These are phyloP conservation scores for Globisporangium yorkense DNA, from an alignment of 352 stramenopile species.

Conservation along the genomic window DNA sequence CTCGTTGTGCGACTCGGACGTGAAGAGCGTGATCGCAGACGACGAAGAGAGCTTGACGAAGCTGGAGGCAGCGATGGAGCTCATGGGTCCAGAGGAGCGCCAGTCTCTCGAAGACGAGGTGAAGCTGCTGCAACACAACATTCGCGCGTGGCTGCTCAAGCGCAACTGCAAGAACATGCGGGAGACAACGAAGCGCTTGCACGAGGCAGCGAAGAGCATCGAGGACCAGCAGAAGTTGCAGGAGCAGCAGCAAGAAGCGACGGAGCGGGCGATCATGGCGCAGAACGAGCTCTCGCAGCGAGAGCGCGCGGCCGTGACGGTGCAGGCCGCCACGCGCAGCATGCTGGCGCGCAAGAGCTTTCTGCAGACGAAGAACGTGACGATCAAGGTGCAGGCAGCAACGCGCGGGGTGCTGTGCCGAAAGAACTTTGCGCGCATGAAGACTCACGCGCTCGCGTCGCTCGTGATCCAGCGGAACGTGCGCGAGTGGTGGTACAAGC, in stretches of 20 bases:
- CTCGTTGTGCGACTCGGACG: slow-evolving; percentile 55
- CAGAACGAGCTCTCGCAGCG: slow-evolving; percentile 40
- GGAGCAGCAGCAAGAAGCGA: slow-evolving; percentile 14
- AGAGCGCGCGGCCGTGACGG: slow-evolving; percentile 73
- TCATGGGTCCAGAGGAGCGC: slow-evolving; percentile 82
- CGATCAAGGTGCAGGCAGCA: slow-evolving; percentile 82
- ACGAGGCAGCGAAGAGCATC: slow-evolving; percentile 69
- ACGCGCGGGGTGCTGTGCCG: slow-evolving; percentile 75
- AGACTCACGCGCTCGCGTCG: slow-evolving; percentile 73
- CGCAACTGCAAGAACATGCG: slow-evolving; percentile 87
- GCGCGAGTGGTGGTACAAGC: slow-evolving; percentile 80
- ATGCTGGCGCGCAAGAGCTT: slow-evolving; percentile 83
- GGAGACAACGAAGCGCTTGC: slow-evolving; percentile 76
- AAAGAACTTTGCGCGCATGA: slow-evolving; percentile 86
- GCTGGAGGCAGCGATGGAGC: slow-evolving; percentile 75
- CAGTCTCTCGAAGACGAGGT: slow-evolving; percentile 85
- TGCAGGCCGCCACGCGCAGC: slow-evolving; percentile 77
- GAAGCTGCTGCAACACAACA: slow-evolving; percentile 81
- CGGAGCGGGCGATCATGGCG: slow-evolving; percentile 12
- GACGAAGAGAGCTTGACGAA: slow-evolving; percentile 71
- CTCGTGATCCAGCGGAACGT: slow-evolving; percentile 84
- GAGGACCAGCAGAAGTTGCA: slow-evolving; percentile 50
- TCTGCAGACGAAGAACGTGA: slow-evolving; percentile 78
- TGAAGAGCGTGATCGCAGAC: slow-evolving; percentile 82
- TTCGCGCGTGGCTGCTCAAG: slow-evolving; percentile 82